phyloP scores from a whole-genome alignment of 768 basidiomycete species.

The Panaeolus papilionaceus region DNA sequence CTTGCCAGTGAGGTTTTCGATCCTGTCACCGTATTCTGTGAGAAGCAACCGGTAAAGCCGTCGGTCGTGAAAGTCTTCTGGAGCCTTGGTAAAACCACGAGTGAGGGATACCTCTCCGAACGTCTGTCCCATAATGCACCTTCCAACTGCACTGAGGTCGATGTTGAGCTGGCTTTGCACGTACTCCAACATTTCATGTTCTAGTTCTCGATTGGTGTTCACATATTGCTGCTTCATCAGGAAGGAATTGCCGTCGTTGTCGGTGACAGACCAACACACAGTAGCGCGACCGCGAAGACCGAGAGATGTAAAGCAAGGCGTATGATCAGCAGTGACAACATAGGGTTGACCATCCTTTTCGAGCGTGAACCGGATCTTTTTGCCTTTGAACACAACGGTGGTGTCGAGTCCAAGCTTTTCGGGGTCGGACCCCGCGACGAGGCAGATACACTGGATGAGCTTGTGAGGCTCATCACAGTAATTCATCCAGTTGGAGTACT shows the following conservation, averaged over 20 bases:
- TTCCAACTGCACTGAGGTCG: background rate
- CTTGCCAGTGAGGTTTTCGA: background rate
- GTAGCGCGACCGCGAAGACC: background rate
- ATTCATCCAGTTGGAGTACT: background rate
- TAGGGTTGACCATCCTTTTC: background rate
- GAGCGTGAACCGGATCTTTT: background rate
- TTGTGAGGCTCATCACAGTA: background rate
- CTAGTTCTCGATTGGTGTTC: background rate
- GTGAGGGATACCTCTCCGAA: background rate
- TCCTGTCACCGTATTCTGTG: background rate
- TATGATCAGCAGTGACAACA: background rate
- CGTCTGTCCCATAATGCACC: background rate
- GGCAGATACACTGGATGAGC: background rate
- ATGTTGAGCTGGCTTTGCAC: no score
- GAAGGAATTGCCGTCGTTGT: background rate
- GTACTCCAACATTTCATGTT: background rate
- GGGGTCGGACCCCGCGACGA: background rate
- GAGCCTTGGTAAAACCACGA: background rate
- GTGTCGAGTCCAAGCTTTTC: background rate
- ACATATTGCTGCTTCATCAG: background rate
- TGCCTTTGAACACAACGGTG: background rate
- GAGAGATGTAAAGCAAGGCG: background rate
- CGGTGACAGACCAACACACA: background rate
- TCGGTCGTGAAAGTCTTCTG: background rate
- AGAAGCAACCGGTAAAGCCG: background rate